A percentile compares a stretch with the other conserved stretches of the same genome.
Conservation (phyloP, 2,329 filamentous ascomycete species). For the Fusarium xylarioides region DNA sequence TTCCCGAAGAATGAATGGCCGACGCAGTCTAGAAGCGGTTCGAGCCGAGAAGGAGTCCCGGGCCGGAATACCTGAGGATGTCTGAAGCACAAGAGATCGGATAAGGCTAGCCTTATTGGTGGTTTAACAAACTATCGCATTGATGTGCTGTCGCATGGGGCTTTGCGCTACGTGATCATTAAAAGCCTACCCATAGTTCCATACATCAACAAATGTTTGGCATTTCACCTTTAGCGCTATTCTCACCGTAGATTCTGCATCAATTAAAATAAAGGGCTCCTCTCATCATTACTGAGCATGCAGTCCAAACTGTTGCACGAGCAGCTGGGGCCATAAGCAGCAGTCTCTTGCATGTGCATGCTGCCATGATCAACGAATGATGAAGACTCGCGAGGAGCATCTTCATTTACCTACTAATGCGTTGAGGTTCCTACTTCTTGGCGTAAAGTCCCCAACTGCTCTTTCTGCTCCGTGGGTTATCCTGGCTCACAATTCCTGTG, state of each 20-base stretch:
- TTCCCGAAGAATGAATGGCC: neutral
- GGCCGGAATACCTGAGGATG: no score
- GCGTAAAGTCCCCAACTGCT: neutral
- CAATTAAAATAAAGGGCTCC: neutral
- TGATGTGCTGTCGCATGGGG: neutral
- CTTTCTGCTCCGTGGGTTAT: no score
- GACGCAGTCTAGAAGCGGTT: neutral
- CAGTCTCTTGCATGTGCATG: neutral
- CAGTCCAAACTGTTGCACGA: neutral
- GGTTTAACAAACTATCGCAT: neutral
- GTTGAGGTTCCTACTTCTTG: neutral
- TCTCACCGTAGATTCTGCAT: neutral
- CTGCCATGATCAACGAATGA: neutral
- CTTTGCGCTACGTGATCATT: neutral
- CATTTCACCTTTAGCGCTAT: neutral
- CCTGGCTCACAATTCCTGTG: neutral
- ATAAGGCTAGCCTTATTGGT: neutral
- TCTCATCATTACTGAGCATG: neutral
- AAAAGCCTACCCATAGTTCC: neutral
- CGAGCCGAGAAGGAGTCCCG: neutral
- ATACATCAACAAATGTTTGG: neutral
- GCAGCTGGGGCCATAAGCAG: neutral
- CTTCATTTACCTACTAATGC: neutral
- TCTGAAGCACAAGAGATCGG: neutral
- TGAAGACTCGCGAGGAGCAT: neutral